A percentile compares a stretch with the other conserved stretches of the same genome.
These are phyloP conservation scores for Pyrenochaeta sp. DNA, from an alignment of 2,329 filamentous ascomycete genomes.

Conservation along the genomic window DNA sequence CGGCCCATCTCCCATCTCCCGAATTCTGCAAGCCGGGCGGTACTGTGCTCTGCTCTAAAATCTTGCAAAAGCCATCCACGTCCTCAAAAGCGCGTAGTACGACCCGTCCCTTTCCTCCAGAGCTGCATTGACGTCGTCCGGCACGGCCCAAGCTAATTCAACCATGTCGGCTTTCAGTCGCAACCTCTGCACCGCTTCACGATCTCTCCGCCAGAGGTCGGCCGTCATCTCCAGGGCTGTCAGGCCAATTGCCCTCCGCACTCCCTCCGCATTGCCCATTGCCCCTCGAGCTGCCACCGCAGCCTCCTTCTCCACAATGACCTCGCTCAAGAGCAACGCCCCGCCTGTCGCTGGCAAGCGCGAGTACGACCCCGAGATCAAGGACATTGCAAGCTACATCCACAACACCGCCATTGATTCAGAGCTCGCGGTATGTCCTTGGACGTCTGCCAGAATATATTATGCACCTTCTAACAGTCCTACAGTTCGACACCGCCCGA, in stretches of 20 bases:
- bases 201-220: slow-evolving; percentile 46
- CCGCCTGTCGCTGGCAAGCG: slow-evolving; percentile 40
- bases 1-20: slow-evolving; percentile 37
- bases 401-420: slow-evolving; percentile 91
- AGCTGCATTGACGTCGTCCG: slow-evolving; percentile 42
- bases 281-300: slow-evolving; percentile 29
- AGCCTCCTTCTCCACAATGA: slow-evolving; percentile 48
- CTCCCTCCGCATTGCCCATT: slow-evolving; percentile 31
- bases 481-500: slow-evolving; percentile 90
- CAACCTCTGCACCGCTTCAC: slow-evolving; percentile 49
- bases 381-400: slow-evolving; percentile 93
- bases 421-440: slow-evolving; percentile 83
- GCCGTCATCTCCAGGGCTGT: slow-evolving; percentile 42
- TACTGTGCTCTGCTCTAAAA: slow-evolving; percentile 26
- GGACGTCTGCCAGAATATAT: no score
- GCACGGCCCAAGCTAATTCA: slow-evolving; percentile 47
- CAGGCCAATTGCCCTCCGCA: slow-evolving; percentile 46
- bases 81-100: slow-evolving; percentile 40
- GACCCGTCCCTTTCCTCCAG: slow-evolving; percentile 37
- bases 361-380: slow-evolving; percentile 89
- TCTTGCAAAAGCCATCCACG: slow-evolving; percentile 26
- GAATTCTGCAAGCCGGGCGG: slow-evolving; percentile 35
- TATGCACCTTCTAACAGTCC: no score
- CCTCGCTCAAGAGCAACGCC: slow-evolving; percentile 45
- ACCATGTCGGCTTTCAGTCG: slow-evolving; percentile 53